These are phyloP conservation scores for Kodamaea sp. DNA, from an alignment of 1,139 yeast species.

Conservation along the genomic window DNA sequence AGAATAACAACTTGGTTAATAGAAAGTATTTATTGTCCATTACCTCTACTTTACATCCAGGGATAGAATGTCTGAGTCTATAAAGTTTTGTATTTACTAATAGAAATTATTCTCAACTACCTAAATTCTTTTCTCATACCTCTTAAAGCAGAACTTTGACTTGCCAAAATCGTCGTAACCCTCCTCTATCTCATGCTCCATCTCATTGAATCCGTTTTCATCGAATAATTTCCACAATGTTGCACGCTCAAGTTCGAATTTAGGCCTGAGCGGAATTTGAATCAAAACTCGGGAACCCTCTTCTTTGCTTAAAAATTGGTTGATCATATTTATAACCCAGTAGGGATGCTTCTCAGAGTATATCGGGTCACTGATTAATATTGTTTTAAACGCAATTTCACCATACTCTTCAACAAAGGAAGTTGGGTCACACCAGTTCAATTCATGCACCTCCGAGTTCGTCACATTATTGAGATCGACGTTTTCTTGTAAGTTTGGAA, in stretches of 20 bases:
- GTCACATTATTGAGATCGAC: conserved; percentile 49
- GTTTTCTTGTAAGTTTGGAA: conserved; percentile 65
- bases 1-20: background rate
- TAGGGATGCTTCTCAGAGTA: conserved; percentile 81
- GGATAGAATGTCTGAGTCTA: no score
- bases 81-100: no score
- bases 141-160: conserved; percentile 60
- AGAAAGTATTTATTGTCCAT: background rate
- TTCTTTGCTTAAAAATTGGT: conserved; percentile 32
- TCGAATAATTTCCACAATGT: conserved; percentile 56
- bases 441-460: conserved; percentile 41
- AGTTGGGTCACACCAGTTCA: conserved; percentile 77
- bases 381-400: conserved; percentile 46
- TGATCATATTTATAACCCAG: conserved; percentile 64
- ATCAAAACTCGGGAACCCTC: conserved; percentile 52
- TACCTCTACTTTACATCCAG: no score
- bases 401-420: conserved; percentile 33
- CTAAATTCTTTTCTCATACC: conserved; percentile 17
- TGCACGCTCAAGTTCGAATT: conserved; percentile 65
- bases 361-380: conserved; percentile 83
- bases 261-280: conserved; percentile 73
- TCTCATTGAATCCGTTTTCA: conserved; percentile 26
- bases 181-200: conserved; percentile 40
- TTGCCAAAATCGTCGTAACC: conserved; percentile 90
- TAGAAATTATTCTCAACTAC: no score